Percentiles rank a stretch among this genome's conserved stretches.
Conservation (phyloP, 2,329 filamentous ascomycete genomes). For the Aureobasidium sp. region DNA sequence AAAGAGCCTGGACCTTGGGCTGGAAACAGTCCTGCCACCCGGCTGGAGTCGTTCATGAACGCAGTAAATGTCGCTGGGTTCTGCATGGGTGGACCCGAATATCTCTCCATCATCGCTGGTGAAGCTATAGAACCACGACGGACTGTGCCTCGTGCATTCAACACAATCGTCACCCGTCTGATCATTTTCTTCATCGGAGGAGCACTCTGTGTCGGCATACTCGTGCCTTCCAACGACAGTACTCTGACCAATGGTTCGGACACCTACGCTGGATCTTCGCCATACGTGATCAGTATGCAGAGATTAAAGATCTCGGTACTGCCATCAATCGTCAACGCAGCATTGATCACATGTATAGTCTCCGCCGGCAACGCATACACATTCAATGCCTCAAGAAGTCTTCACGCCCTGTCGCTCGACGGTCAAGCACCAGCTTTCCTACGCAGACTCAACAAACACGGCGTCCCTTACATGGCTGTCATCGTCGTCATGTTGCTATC, state of each 20-base stretch:
- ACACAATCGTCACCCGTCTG: conserved; percentile 42
- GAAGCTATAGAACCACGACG: conserved; percentile 41
- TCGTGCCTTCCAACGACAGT: conserved; percentile 29
- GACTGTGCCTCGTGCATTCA: conserved; percentile 42
- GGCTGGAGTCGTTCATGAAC: conserved; percentile 27
- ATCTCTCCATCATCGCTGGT: conserved; percentile 43
- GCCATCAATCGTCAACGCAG: conserved; percentile 32
- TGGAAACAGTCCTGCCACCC: conserved; percentile 19
- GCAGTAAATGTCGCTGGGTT: conserved; percentile 35
- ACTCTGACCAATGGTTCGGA: conserved; percentile 21
- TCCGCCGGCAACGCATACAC: conserved; percentile 51
- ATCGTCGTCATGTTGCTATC: conserved; percentile 38
- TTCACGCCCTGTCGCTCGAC: conserved; percentile 49
- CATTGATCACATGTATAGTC: conserved; percentile 47
- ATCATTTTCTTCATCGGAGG: conserved; percentile 41
- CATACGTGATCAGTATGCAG: conserved; percentile 30
- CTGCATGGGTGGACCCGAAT: conserved; percentile 42
- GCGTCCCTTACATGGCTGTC: conserved; percentile 57
- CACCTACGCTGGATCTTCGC: conserved; percentile 29
- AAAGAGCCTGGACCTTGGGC: conserved; percentile 27
- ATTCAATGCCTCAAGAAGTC: conserved; percentile 47
- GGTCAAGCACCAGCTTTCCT: conserved; percentile 50
- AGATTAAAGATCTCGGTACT: conserved; percentile 39
- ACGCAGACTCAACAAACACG: conserved; percentile 52
- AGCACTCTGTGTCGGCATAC: conserved; percentile 39